Percentiles rank a stretch among this genome's conserved stretches.
These are phyloP conservation scores for Cyberlindnera lachancei DNA, from an alignment of 805 yeast genomes.

Conservation along the genomic window DNA sequence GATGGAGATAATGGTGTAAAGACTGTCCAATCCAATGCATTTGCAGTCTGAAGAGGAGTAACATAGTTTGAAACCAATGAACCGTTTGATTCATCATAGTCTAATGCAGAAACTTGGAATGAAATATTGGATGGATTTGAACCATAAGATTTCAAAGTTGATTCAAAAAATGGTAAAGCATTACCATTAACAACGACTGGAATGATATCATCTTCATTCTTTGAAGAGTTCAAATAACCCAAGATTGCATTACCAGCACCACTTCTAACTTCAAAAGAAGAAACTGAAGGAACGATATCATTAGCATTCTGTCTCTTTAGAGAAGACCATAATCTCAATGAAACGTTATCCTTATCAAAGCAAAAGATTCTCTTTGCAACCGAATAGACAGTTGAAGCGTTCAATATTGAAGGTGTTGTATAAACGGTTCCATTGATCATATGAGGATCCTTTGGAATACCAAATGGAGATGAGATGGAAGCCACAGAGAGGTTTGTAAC, in stretches of 20 bases:
- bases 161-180: conserved; percentile 61
- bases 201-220: conserved; percentile 24
- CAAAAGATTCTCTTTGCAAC: conserved; percentile 51
- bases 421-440: conserved; percentile 9
- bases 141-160: conserved; percentile 37
- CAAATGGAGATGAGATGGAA: conserved; percentile 47
- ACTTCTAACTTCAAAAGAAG: conserved; percentile 60
- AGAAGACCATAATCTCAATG: conserved; percentile 52
- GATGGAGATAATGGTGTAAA: conserved; percentile 54
- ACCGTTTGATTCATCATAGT: conserved; percentile 48
- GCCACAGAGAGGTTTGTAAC: conserved; percentile 30
- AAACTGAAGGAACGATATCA: conserved; percentile 54
- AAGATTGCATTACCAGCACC: conserved; percentile 79
- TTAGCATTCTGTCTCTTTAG: conserved; percentile 42
- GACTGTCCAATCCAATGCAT: conserved; percentile 56
- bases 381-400: conserved; percentile 46
- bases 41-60: conserved; percentile 53
- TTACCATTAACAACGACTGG: conserved; percentile 57
- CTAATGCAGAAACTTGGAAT: conserved; percentile 71
- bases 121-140: conserved; percentile 44
- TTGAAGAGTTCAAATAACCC: conserved; percentile 47
- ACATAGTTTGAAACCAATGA: conserved; percentile 58
- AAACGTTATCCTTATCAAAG: conserved; percentile 57
- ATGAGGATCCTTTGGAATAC: conserved; percentile 23
- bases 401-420: conserved; percentile 42